phyloP scores from a whole-genome alignment of 495 filamentous ascomycete species.

The Tuber melanosporum region DNA sequence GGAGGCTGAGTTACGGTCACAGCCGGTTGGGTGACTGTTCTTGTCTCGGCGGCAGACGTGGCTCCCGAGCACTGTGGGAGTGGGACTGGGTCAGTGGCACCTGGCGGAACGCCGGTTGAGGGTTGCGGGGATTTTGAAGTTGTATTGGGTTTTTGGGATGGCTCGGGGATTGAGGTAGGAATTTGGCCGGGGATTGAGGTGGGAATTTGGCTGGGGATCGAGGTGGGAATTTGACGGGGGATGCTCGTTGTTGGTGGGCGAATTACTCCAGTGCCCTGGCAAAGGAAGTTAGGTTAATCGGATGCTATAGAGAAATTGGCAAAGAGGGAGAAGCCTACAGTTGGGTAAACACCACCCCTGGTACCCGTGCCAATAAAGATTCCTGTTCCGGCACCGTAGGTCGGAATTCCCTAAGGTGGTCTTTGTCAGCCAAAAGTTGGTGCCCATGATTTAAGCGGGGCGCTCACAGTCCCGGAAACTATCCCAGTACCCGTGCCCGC shows the following conservation, averaged over 20 bases:
- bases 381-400: background rate
- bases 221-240: background rate
- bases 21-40: background rate
- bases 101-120: background rate
- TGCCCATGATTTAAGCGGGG: background rate
- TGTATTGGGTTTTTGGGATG: background rate
- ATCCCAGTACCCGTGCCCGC: background rate
- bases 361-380: background rate
- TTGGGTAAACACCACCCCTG: background rate
- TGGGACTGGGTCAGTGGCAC: background rate
- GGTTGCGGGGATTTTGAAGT: too few species aligned
- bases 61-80: background rate
- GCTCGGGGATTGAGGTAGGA: background rate
- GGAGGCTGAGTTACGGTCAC: background rate
- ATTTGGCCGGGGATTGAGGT: background rate
- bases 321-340: background rate
- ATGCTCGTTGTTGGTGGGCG: background rate
- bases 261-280: background rate
- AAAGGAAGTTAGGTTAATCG: background rate
- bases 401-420: background rate
- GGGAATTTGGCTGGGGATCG: too few species aligned
- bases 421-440: background rate
- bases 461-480: background rate
- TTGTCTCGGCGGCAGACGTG: background rate
- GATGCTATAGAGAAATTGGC: background rate